A percentile compares a stretch with the other conserved stretches of the same genome.
These are phyloP conservation scores for Paecilomyces formosus DNA, from an alignment of 2,329 filamentous ascomycete genomes.

Conservation along the genomic window DNA sequence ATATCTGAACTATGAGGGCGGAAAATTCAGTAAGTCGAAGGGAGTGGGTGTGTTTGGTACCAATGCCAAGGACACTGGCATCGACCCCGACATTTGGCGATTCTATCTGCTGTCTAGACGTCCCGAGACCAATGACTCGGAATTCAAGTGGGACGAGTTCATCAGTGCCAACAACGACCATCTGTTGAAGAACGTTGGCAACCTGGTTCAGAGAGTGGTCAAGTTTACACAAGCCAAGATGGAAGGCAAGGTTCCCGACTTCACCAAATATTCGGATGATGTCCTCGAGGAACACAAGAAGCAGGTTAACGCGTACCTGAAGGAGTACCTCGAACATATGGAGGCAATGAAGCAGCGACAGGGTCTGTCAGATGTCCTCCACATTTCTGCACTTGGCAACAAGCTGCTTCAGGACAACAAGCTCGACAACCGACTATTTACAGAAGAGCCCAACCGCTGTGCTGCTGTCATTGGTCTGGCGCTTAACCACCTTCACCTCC, in stretches of 20 bases:
- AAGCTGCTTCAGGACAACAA: conserved; percentile 52
- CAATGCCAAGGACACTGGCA: conserved; percentile 77
- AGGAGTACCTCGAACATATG: conserved; percentile 50
- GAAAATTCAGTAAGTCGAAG: conserved; percentile 89
- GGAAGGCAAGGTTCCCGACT: conserved; percentile 23
- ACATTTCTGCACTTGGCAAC: conserved; percentile 53
- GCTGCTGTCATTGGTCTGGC: conserved; percentile 66
- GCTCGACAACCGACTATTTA: conserved; percentile 55
- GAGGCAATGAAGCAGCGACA: conserved; percentile 54
- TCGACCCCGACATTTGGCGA: conserved; percentile 82
- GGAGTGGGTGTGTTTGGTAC: conserved; percentile 88
- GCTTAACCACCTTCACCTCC: conserved; percentile 73
- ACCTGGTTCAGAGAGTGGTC: conserved; percentile 66
- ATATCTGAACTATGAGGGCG: conserved; percentile 79
- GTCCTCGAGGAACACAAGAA: conserved; percentile 38
- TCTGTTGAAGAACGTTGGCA: conserved; percentile 65
- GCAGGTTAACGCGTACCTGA: conserved; percentile 43
- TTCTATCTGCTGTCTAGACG: conserved; percentile 83
- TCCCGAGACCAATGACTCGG: conserved; percentile 77
- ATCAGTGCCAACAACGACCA: conserved; percentile 82
- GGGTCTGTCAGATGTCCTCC: conserved; percentile 47
- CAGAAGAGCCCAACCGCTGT: conserved; percentile 51
- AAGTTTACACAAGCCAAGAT: conserved; percentile 56
- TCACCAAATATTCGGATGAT: conserved; percentile 31
- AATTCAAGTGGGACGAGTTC: conserved; percentile 85